Percentiles rank a stretch among this genome's conserved stretches.
These are phyloP conservation scores for Lentinus tigrinus DNA, from an alignment of 768 basidiomycete genomes.

Conservation along the genomic window DNA sequence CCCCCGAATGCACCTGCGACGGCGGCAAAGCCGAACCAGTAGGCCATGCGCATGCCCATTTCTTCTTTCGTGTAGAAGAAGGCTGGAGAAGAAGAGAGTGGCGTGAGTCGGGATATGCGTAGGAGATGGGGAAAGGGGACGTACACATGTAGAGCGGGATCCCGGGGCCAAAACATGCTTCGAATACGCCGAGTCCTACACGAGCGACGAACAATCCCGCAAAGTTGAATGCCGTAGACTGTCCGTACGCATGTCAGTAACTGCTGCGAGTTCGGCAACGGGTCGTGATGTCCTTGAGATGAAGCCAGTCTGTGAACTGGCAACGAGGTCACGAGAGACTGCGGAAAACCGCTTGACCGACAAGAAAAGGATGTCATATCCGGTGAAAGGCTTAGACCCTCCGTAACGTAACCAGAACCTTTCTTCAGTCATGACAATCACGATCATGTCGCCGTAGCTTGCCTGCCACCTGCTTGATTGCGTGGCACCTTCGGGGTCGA, in stretches of 20 bases:
- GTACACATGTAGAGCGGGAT: constrained; percentile 78
- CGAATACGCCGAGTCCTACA: constrained; percentile 70
- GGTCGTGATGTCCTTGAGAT: too few relatives aligned
- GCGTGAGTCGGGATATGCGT: background rate
- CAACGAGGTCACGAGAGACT: too few relatives aligned
- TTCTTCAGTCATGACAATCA: too few relatives aligned
- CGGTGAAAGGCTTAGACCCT: too few relatives aligned
- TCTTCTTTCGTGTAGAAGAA: constrained; percentile 77
- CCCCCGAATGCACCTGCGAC: constrained; percentile 85
- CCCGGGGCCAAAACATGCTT: constrained; percentile 74
- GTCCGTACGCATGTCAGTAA: background rate
- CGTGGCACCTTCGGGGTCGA: too few relatives aligned
- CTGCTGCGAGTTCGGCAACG: too few relatives aligned
- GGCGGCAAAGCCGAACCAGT: constrained; percentile 85
- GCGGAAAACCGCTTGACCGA: too few relatives aligned
- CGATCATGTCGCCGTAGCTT: too few relatives aligned
- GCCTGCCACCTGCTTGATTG: too few relatives aligned
- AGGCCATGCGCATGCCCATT: constrained; percentile 71
- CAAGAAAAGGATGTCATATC: too few relatives aligned
- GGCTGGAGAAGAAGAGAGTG: constrained; percentile 37
- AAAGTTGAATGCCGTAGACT: constrained; percentile 65
- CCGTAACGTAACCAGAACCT: too few relatives aligned
- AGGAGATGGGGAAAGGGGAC: constrained; percentile 23
- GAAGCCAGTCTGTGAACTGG: too few relatives aligned
- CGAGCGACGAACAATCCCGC: constrained; percentile 56